Conservation (phyloP, 306 rosid genomes). For the Cucumis hystrix region DNA sequence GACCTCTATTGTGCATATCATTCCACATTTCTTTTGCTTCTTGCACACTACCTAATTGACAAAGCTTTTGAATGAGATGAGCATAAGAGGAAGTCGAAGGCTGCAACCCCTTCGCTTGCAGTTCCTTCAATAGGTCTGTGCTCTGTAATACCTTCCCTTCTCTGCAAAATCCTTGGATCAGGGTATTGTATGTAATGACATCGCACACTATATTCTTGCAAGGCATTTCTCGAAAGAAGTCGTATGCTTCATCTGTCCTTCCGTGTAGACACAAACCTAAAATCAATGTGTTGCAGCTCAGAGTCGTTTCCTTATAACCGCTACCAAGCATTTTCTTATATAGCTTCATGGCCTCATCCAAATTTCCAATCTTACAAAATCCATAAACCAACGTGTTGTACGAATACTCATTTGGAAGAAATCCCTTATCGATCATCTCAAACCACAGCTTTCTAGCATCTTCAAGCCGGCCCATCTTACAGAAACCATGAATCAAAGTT, state of each 20-base stretch:
- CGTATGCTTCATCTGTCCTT: constrained; percentile 35
- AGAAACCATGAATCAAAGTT: constrained; percentile 49
- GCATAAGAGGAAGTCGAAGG: constrained; percentile 29
- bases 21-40: constrained; percentile 41
- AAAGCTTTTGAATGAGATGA: constrained; percentile 33
- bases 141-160: constrained; percentile 30
- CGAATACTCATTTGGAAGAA: constrained; percentile 45
- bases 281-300: constrained; percentile 38
- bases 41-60: constrained; percentile 25
- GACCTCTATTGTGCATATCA: constrained; percentile 33
- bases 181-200: constrained; percentile 36
- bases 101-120: constrained; percentile 30
- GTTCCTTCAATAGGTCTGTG: constrained; percentile 23
- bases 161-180: constrained; percentile 42
- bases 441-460: constrained; percentile 70
- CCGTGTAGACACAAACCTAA: constrained; percentile 42
- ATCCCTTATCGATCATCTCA: constrained; percentile 67
- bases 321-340: constrained; percentile 41
- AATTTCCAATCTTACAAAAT: constrained; percentile 30
- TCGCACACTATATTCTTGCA: constrained; percentile 32
- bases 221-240: constrained; percentile 43
- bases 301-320: constrained; percentile 33
- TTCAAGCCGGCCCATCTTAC: constrained; percentile 26
- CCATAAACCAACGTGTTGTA: constrained; percentile 44
- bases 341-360: constrained; percentile 34